Evolutionary conservation across 495 filamentous ascomycete genomes (phyloP).

Genomic region (Hypoxylon fuscum): DNA sequence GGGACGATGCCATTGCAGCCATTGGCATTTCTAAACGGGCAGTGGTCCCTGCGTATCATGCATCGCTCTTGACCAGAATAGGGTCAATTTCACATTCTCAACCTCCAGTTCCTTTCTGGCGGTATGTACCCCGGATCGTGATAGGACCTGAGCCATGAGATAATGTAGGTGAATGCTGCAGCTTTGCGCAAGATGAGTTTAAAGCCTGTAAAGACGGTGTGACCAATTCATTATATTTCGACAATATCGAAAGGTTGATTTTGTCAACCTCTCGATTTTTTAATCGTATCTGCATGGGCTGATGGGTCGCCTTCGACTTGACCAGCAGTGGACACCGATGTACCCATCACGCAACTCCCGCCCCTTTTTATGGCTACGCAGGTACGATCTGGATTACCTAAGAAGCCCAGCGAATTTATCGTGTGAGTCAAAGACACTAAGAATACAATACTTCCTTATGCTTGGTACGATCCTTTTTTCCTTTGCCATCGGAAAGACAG

Average conservation of each 20-base stretch:
- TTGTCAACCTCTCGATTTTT: slow-evolving; percentile 20
- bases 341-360: slow-evolving; percentile 22
- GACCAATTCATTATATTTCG: slow-evolving; percentile 30
- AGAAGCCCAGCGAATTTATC: slow-evolving; percentile 11
- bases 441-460: not conserved
- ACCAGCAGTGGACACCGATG: slow-evolving; percentile 7
- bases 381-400: slow-evolving; percentile 39
- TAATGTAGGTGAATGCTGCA: slow-evolving; percentile 6
- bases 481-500: not conserved
- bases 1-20: slow-evolving; percentile 32
- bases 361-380: slow-evolving; percentile 25
- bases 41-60: slow-evolving; percentile 39
- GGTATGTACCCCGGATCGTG: not conserved
- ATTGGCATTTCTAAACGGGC: slow-evolving; percentile 36
- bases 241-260: slow-evolving; percentile 19
- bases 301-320: slow-evolving; percentile 8
- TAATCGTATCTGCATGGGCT: slow-evolving; percentile 16
- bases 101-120: slow-evolving; percentile 25
- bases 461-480: not conserved
- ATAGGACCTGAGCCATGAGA: not conserved
- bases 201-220: slow-evolving; percentile 31
- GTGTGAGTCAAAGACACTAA: slow-evolving; percentile 4
- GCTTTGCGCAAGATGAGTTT: slow-evolving; percentile 7
- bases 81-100: slow-evolving; percentile 25
- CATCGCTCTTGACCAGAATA: slow-evolving; percentile 34